phyloP scores from a whole-genome alignment of 495 filamentous ascomycete species.

The Neurospora terricola region DNA sequence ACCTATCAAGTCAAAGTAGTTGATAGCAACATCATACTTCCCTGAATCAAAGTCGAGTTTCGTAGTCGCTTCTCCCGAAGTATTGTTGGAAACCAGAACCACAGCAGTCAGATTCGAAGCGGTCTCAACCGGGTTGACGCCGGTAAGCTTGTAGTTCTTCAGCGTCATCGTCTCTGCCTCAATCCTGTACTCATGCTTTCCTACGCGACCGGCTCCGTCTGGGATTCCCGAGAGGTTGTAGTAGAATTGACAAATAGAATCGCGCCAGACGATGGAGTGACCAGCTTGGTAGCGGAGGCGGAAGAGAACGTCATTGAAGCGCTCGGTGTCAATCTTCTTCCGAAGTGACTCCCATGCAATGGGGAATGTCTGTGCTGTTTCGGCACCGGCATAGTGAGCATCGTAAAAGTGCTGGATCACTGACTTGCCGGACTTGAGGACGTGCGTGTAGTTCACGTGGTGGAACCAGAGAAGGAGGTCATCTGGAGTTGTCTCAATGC shows the following conservation, averaged over 20 bases:
- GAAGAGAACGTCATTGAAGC: constrained; percentile 48
- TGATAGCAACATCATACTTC: constrained; percentile 52
- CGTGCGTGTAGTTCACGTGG: constrained; percentile 59
- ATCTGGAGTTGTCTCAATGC: constrained; percentile 55
- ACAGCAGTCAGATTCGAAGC: constrained; percentile 32
- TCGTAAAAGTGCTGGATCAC: constrained; percentile 74
- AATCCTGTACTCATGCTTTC: constrained; percentile 50
- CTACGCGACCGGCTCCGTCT: constrained; percentile 44
- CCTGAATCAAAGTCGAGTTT: constrained; percentile 40
- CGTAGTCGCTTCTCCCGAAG: constrained; percentile 37
- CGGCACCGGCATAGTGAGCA: constrained; percentile 54
- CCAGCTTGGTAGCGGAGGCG: constrained; percentile 55
- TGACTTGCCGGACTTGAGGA: constrained; percentile 53
- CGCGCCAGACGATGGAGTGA: constrained; percentile 60
- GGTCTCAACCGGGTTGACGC: constrained; percentile 44
- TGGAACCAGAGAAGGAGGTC: constrained; percentile 68
- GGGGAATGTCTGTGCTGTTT: constrained; percentile 48
- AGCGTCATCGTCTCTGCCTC: constrained; percentile 56
- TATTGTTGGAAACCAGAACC: constrained; percentile 30
- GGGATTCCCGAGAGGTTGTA: constrained; percentile 47
- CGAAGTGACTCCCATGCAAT: constrained; percentile 42
- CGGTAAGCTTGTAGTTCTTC: constrained; percentile 39
- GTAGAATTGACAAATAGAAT: constrained; percentile 54
- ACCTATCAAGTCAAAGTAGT: constrained; percentile 53
- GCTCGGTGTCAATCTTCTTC: constrained; percentile 48